Evolutionary conservation across 371 early-diverging fungal species (phyloP), one percentile per base, ranked within the genome.

Genomic region (Syncephalastrum contaminatum): DNA sequence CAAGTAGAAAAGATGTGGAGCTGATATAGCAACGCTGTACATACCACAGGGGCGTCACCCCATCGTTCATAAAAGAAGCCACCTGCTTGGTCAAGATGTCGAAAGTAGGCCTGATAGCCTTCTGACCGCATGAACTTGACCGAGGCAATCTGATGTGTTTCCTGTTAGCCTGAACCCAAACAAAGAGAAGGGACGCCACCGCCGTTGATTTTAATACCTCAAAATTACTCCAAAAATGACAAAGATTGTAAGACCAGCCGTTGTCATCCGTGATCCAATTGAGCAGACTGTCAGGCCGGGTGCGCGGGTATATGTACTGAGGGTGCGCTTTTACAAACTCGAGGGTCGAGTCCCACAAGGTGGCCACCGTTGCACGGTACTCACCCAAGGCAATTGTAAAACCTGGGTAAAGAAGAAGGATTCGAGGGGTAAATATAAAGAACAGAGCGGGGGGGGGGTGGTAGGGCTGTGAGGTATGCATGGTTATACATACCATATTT

Each of bases 11-110:
- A 30, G 10, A 12, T 12, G 36, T 10, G 2, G 5, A 8, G 36
- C 2, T 30, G 36, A 30, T 30, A 30, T 30, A 6, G 12, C 3
- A 30, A 8, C 10, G 36, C 36, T 30, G 36, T 30, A 30, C 36
- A 30, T 30, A 30, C 36, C 2, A 98, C 89, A 4, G 98, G 98
- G 14, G 97, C 98, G 83, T 97, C 98, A 16, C 98, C 97, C 97
- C 97, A 98, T 41, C 80, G 70, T 70, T 98, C 99, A 64, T 97
- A 96, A 64, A 90, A 96, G 75, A 95, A 98, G 4, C 96, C 95
- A 4, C 96, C 96, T 4, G 77, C 65, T 45, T 69, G 67, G 62
- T 98, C 97, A 43, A 97, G 65, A 65, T 79, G 83, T n/a, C 88
- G 72, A 69, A 97, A 97, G 65, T 82, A 94, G 18, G 73, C 72